A percentile compares a stretch with the other conserved stretches of the same genome.
phyloP scores from a whole-genome alignment of 2,329 filamentous ascomycete genomes.

The Chrysosporium keratinophilum region DNA sequence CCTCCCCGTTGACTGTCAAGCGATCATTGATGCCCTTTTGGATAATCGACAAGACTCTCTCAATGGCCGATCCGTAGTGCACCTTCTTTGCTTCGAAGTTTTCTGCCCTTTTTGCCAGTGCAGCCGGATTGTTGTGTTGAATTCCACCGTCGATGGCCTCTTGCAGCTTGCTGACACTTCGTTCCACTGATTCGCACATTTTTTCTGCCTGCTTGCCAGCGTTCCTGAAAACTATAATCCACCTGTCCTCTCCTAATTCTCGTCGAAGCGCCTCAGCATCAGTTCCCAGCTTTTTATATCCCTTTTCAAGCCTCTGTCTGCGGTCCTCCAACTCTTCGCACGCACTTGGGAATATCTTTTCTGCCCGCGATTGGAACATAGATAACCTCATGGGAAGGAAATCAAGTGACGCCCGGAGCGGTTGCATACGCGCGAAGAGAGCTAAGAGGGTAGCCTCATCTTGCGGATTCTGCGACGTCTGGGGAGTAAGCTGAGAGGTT shows the following conservation, averaged over 20 bases:
- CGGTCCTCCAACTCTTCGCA: slow-evolving; percentile 78
- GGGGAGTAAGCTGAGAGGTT: slow-evolving; percentile 31
- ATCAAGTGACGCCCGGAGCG: slow-evolving; percentile 80
- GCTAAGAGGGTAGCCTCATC: slow-evolving; percentile 83
- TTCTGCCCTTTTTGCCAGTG: slow-evolving; percentile 72
- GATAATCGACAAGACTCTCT: slow-evolving; percentile 81
- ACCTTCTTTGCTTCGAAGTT: slow-evolving; percentile 90
- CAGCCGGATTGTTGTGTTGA: slow-evolving; percentile 60
- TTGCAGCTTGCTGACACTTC: slow-evolving; percentile 70
- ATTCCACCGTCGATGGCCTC: slow-evolving; percentile 67
- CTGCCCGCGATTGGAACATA: slow-evolving; percentile 70
- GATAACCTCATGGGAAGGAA: slow-evolving; percentile 92
- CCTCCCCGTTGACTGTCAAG: slow-evolving; percentile 93
- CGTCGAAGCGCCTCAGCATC: slow-evolving; percentile 83
- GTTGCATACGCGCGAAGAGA: slow-evolving; percentile 91
- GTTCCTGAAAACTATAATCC: slow-evolving; percentile 90
- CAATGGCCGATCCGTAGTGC: slow-evolving; percentile 88
- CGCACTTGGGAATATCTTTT: slow-evolving; percentile 72
- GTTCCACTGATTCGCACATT: slow-evolving; percentile 91
- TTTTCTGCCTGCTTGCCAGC: slow-evolving; percentile 86
- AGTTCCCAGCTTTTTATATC: slow-evolving; percentile 76
- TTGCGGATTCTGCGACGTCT: slow-evolving; percentile 44
- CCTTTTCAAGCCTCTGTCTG: slow-evolving; percentile 63
- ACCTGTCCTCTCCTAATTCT: slow-evolving; percentile 88
- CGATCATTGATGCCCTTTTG: slow-evolving; percentile 91